These are phyloP conservation scores for Monosporascus sp. DNA, from an alignment of 2,329 filamentous ascomycete genomes.

Conservation along the genomic window DNA sequence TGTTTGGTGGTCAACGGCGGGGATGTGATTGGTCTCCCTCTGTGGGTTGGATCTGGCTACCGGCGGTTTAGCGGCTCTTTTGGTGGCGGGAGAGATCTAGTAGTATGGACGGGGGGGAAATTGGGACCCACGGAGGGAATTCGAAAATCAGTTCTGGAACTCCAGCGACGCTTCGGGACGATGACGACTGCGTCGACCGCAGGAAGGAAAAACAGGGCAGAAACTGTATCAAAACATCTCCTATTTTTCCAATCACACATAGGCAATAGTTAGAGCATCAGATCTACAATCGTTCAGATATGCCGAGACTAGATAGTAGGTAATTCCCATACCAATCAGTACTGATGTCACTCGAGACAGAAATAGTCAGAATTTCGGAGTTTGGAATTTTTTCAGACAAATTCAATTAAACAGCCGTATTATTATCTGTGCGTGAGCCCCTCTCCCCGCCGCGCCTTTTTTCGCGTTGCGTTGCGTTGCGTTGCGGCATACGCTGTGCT, in stretches of 20 bases:
- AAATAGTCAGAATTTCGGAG: no score
- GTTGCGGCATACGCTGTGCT: conserved; percentile 27
- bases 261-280: no score
- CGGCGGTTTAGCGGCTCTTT: neutral
- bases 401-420: neutral
- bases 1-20: no score
- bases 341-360: no score
- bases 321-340: no score
- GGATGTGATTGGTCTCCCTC: no score
- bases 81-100: neutral
- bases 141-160: neutral
- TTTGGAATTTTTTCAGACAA: no score
- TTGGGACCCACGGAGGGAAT: neutral
- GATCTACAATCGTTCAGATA: no score
- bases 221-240: neutral
- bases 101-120: neutral
- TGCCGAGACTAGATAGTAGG: no score
- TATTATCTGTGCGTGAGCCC: no score
- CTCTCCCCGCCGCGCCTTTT: neutral
- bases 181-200: neutral
- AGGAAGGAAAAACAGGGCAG: neutral
- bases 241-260: no score
- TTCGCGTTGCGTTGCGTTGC: neutral
- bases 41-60: no score
- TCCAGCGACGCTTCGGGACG: neutral